phyloP scores from a whole-genome alignment of 1,284 basidiomycete genomes.

The Sphagnurus paluster region DNA sequence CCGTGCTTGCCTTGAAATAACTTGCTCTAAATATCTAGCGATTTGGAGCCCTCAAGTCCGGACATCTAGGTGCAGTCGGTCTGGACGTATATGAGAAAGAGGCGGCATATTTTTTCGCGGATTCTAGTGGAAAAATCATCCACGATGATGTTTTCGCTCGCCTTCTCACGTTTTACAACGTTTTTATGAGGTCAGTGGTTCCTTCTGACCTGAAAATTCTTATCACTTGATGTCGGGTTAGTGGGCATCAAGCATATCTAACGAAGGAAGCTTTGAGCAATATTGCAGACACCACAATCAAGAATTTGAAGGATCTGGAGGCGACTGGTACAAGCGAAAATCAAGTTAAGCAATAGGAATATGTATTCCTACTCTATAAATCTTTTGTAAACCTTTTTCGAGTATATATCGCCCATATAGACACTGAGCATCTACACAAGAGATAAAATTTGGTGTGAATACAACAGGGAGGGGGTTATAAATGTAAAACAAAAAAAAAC shows the following conservation, averaged over 20 bases:
- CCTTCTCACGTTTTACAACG: constrained; percentile 42
- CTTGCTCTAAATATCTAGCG: neutral
- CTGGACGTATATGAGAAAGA: constrained; percentile 40
- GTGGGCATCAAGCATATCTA: constrained; percentile 41
- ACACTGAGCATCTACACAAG: no score
- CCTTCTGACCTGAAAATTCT: neutral
- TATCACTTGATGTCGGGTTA: constrained; percentile 12
- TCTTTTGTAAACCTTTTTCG: neutral
- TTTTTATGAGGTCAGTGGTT: constrained; percentile 37
- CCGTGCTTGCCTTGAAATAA: neutral
- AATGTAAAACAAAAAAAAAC: neutral
- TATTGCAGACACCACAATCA: constrained; percentile 37
- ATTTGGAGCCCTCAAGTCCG: constrained; percentile 33
- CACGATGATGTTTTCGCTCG: constrained; percentile 40
- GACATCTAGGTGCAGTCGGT: constrained; percentile 37
- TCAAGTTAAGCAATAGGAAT: constrained; percentile 16
- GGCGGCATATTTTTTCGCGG: constrained; percentile 38
- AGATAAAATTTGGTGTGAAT: neutral
- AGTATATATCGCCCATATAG: no score
- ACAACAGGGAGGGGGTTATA: no score
- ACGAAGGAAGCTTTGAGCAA: constrained; percentile 36
- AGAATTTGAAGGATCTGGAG: constrained; percentile 31
- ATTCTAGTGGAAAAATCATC: constrained; percentile 39
- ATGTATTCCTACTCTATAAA: neutral
- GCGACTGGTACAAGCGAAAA: constrained; percentile 29